A percentile compares a stretch with the other conserved stretches of the same genome.
Evolutionary conservation across 2,329 filamentous ascomycete genomes (phyloP).

Genomic region (Westerdykella ornata): DNA sequence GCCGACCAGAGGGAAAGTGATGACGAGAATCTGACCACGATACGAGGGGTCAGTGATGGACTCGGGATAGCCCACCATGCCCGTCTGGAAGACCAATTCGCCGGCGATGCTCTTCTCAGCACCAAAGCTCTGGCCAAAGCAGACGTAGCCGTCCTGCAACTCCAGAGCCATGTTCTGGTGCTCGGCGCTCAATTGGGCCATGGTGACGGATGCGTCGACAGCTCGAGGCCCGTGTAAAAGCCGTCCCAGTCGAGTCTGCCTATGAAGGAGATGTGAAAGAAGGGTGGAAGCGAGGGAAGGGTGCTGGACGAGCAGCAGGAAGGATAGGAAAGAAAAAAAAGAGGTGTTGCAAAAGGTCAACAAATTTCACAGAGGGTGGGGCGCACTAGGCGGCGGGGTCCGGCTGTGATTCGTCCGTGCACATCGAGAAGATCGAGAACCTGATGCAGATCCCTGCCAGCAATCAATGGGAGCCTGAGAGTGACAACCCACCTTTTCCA

Average conservation of each 20-base stretch:
- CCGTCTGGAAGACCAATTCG: conserved; percentile 98
- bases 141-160: conserved; percentile 83
- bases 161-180: conserved; percentile 74
- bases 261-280: conserved; percentile 24
- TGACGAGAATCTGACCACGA: conserved; percentile 87
- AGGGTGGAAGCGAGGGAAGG: not conserved
- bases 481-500: no score
- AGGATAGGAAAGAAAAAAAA: conserved; percentile 9
- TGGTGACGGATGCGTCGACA: conserved; percentile 23
- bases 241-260: conserved; percentile 24
- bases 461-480: no score
- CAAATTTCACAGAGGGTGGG: conserved; percentile 1
- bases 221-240: conserved; percentile 28
- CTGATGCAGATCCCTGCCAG: not conserved
- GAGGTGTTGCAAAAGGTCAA: conserved; percentile 9
- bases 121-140: conserved; percentile 94
- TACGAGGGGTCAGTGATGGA: conserved; percentile 83
- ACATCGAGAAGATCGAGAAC: not conserved
- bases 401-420: conserved; percentile 1
- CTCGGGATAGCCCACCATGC: conserved; percentile 98
- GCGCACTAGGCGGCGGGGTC: conserved; percentile 5
- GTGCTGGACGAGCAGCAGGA: not conserved
- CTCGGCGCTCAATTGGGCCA: conserved; percentile 27
- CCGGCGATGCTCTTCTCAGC: conserved; percentile 89
- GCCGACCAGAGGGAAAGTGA: conserved; percentile 91